These are phyloP conservation scores for Powellomyces hirtus DNA, from an alignment of 192 early-diverging fungal species.

Conservation along the genomic window DNA sequence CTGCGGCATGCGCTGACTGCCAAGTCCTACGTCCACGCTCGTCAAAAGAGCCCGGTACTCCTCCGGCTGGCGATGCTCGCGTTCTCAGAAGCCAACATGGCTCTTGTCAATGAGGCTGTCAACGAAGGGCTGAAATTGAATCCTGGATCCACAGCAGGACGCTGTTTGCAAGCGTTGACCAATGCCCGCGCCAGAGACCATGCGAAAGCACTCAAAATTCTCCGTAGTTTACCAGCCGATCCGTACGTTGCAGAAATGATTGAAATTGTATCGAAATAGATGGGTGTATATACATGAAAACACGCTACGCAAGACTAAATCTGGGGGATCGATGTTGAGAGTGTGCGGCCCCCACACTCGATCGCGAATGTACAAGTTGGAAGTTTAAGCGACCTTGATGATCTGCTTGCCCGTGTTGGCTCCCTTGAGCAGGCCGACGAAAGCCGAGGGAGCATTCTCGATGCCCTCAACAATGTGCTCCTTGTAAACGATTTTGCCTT, in stretches of 20 bases:
- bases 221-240: not conserved
- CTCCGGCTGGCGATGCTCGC: not conserved
- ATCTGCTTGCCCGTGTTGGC: slow-evolving; percentile 48
- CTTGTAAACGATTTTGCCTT: slow-evolving; percentile 62
- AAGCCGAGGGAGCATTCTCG: slow-evolving; percentile 58
- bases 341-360: no score
- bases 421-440: slow-evolving; percentile 46
- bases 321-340: no score
- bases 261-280: no score
- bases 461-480: slow-evolving; percentile 62
- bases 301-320: no score
- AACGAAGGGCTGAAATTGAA: slow-evolving; percentile 12
- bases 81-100: not conserved
- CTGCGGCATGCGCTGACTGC: not conserved
- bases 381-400: slow-evolving; percentile 45
- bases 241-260: no score
- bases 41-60: not conserved
- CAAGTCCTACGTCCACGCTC: not conserved
- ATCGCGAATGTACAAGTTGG: no score
- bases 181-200: not conserved
- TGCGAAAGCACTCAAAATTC: slow-evolving; percentile 2
- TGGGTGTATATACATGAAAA: no score
- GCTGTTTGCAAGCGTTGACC: slow-evolving; percentile 13
- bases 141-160: not conserved
- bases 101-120: not conserved